Evolutionary conservation across 1,284 basidiomycete species (phyloP), one percentile per base, ranked within the genome.

Genomic region (Caloboletus firmus): DNA sequence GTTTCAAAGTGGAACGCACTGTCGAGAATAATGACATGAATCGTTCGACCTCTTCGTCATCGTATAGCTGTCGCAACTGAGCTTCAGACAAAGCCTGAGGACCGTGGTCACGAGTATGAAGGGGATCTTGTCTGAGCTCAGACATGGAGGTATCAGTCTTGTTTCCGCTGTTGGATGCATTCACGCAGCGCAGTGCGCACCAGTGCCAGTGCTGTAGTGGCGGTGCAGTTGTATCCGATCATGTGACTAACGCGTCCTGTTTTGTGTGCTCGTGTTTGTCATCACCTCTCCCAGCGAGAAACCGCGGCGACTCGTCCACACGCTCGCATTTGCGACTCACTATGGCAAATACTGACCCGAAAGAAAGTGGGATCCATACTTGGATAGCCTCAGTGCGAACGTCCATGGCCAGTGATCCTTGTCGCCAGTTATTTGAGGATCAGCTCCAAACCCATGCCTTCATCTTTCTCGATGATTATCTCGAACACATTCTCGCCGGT

Each of bases 381-480:
- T 92, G 89, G 89, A 81, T 82, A 55, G 79, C 86, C 57, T 74
- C 78, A 20, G 79, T 91, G 52, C 79, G 86, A 44, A 73, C 81
- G 15, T 79, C 79, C 35, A 88, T 92, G 83, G 80, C 78, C 10
- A 83, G 79, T 48, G 89, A 91, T 66, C 79, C 85, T 51, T 87
- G 84, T 31, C 80, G 86, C 22, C 78, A 84, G 59, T 72, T 81
- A 48, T 82, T 91, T 57, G 79, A 86, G 52, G 82, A 85, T 51
- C 86, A 90, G 64, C 79, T 91, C 32, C 84, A 89, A 54, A 80
- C 76, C 10, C 82, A 87, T 55, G 89, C 87, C 2, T 87, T 90
- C 65, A 75, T 83, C 58, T 92, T 90, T 68, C 79, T 92, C 42
- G 84, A 90, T 59, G 81, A 86, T 62, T 91, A 91, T 67, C 74